Conservation (phyloP, 176 grass and related monocot genomes). For the Oryza meridionalis region DNA sequence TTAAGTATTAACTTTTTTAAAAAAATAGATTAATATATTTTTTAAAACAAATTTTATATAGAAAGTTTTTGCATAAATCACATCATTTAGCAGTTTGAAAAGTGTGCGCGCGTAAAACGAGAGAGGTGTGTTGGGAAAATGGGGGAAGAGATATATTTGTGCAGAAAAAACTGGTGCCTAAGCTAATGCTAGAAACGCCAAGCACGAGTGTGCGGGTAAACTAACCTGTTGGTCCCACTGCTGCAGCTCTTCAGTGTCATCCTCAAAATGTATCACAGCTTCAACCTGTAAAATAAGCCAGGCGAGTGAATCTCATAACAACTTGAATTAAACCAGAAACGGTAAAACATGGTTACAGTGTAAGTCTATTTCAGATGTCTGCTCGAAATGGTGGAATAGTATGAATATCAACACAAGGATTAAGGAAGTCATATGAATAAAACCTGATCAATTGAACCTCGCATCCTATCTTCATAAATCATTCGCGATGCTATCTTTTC, state of each 20-base stretch:
- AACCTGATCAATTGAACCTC: slow-evolving; percentile 97
- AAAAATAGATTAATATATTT: too few species aligned
- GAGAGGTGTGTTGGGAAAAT: too few species aligned
- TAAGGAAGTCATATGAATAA: neutral
- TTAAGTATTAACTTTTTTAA: too few species aligned
- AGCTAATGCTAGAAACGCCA: neutral
- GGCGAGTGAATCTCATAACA: neutral
- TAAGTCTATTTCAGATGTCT: neutral
- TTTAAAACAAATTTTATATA: too few species aligned
- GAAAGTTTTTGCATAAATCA: too few species aligned
- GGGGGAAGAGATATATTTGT: neutral
- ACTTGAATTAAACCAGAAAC: neutral
- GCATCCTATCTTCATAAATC: slow-evolving; percentile 98
- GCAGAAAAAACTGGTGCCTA: neutral
- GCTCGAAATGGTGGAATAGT: neutral
- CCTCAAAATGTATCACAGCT: slow-evolving; percentile 97
- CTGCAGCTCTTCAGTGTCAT: slow-evolving; percentile 89
- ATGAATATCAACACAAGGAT: neutral
- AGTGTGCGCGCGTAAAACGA: too few species aligned
- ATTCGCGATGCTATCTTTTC: slow-evolving; percentile 98
- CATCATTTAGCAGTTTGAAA: too few species aligned
- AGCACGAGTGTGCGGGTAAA: neutral
- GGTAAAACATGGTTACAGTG: neutral
- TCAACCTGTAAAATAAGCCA: slow-evolving; percentile 67
- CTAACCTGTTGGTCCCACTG: slow-evolving; percentile 98